Conservation (phyloP, 108 stramenopile genomes). For the Chaetoceros muelleri region DNA sequence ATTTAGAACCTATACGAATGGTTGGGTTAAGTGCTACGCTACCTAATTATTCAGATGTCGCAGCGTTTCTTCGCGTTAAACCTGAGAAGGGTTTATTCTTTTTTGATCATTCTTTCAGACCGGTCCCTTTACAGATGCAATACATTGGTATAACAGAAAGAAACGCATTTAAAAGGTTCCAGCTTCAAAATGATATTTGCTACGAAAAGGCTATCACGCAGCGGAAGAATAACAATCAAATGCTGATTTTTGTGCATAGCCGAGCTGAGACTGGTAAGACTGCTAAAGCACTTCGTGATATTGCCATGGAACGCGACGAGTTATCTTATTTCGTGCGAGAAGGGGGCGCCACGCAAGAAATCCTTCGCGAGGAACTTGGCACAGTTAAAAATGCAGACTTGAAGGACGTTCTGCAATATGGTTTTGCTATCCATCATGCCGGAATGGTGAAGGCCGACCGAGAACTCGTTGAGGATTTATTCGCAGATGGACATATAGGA, state of each 20-base stretch:
- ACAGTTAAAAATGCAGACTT: conserved; percentile 85
- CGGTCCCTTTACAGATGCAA: conserved; percentile 99
- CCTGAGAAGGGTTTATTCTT: conserved; percentile 96
- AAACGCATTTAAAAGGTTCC: conserved; percentile 95
- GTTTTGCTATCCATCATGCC: conserved; percentile 98
- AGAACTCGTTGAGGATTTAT: conserved; percentile 96
- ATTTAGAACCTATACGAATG: conserved; percentile 86
- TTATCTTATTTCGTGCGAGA: conserved; percentile 81
- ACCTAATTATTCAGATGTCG: conserved; percentile 99
- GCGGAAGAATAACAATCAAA: conserved; percentile 84
- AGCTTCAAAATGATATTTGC: conserved; percentile 98
- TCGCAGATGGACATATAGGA: conserved; percentile 92
- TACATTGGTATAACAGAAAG: conserved; percentile 98
- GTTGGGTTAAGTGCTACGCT: conserved; percentile 98
- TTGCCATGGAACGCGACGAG: conserved; percentile 87
- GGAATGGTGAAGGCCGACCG: conserved; percentile 94
- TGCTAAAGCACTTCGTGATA: conserved; percentile 91
- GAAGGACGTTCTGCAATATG: conserved; percentile 92
- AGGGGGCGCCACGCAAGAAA: conserved; percentile 85
- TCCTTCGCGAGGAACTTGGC: conserved; percentile 79
- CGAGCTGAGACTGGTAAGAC: conserved; percentile 97
- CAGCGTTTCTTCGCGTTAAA: conserved; percentile 93
- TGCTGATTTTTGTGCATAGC: conserved; percentile 98
- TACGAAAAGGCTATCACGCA: conserved; percentile 93
- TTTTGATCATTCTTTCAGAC: conserved; percentile 98